A percentile compares a stretch with the other conserved stretches of the same genome.
Conservation (phyloP, 2,329 filamentous ascomycete genomes). For the Seiridium unicorne region DNA sequence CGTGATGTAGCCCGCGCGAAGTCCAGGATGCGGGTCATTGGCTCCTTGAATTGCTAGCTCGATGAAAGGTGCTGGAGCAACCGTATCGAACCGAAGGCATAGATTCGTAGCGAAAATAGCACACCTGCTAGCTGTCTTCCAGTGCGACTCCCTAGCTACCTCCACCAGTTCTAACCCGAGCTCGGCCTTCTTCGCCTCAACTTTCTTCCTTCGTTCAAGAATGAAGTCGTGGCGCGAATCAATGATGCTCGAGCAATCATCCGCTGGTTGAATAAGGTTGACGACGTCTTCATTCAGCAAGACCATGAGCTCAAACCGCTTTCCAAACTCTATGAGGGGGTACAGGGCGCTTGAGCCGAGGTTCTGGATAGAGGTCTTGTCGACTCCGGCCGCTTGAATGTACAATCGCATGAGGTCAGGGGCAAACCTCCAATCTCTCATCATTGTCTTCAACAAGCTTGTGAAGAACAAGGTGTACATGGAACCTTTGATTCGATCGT, state of each 20-base stretch:
- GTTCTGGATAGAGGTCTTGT: constrained; percentile 92
- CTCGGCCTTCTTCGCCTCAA: constrained; percentile 80
- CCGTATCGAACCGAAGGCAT: constrained; percentile 84
- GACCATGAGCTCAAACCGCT: constrained; percentile 81
- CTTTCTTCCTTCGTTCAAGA: constrained; percentile 67
- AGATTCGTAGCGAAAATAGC: constrained; percentile 89
- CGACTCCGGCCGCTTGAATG: constrained; percentile 83
- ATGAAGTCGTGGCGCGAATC: constrained; percentile 71
- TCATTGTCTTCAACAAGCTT: constrained; percentile 81
- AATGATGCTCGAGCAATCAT: constrained; percentile 63
- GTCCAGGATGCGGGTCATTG: constrained; percentile 84
- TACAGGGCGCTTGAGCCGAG: constrained; percentile 80
- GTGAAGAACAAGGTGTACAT: constrained; percentile 90
- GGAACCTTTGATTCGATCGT: constrained; percentile 89
- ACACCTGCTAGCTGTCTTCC: constrained; percentile 92
- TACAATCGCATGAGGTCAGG: constrained; percentile 87
- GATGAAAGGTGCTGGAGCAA: constrained; percentile 79
- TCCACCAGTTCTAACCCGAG: constrained; percentile 81
- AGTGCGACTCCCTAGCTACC: constrained; percentile 77
- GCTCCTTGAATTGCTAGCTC: constrained; percentile 79
- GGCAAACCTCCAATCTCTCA: constrained; percentile 92
- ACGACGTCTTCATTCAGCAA: constrained; percentile 73
- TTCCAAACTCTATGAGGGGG: constrained; percentile 87
- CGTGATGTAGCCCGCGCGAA: constrained; percentile 78
- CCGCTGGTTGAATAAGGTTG: constrained; percentile 66